Conservation (phyloP, 1,139 yeast genomes). For the Keqinozyma sinolaborantium region DNA sequence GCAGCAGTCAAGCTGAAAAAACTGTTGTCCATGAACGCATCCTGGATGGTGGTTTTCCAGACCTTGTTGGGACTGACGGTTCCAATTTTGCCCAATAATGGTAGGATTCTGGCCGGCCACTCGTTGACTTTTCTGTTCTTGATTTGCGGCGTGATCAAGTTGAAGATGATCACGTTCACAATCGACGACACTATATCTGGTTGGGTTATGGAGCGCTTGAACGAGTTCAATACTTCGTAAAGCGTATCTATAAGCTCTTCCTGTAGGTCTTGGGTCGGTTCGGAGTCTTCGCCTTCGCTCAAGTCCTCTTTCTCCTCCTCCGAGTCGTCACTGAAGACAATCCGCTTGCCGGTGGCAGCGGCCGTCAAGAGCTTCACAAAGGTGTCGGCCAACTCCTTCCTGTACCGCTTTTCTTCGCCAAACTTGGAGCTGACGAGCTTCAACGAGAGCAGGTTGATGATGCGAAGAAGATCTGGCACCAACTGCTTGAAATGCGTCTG, state of each 20-base stretch:
- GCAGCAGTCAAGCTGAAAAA: constrained; percentile 34
- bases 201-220: constrained; percentile 47
- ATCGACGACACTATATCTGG: constrained; percentile 45
- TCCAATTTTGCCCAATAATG: constrained; percentile 38
- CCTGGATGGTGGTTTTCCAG: constrained; percentile 53
- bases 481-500: constrained; percentile 45
- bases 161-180: constrained; percentile 42
- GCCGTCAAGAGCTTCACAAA: constrained; percentile 52
- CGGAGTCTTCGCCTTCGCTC: constrained; percentile 7
- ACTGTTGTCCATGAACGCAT: constrained; percentile 46
- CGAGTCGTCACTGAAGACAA: constrained; percentile 8
- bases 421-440: constrained; percentile 57
- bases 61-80: constrained; percentile 32
- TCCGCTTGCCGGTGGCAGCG: constrained; percentile 17
- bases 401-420: constrained; percentile 57
- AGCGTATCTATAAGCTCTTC: constrained; percentile 40
- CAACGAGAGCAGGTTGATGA: constrained; percentile 48
- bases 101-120: constrained; percentile 29
- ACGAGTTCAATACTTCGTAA: constrained; percentile 31
- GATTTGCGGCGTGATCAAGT: constrained; percentile 41
- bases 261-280: constrained; percentile 11
- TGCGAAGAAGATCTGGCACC: constrained; percentile 49
- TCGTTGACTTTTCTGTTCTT: constrained; percentile 35
- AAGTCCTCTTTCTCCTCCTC: constrained; percentile 9
- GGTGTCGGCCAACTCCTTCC: constrained; percentile 65